These are phyloP conservation scores for Chenopodium formosanum DNA, from an alignment of 148 eudicot species.

Conservation along the genomic window DNA sequence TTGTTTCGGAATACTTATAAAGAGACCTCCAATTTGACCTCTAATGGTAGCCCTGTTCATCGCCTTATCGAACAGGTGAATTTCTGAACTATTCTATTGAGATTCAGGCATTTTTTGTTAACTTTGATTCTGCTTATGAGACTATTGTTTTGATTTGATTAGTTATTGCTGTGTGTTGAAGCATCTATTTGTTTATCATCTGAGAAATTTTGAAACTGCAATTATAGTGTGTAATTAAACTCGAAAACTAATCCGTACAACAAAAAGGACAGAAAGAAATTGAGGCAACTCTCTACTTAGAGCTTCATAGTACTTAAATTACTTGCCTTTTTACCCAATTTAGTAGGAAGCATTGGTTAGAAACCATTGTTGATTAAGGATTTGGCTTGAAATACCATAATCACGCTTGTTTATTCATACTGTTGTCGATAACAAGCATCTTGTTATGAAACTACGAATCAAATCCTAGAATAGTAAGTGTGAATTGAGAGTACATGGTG, in stretches of 20 bases:
- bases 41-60: slow-evolving; percentile 92
- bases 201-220: not conserved
- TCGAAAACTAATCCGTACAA: too few relatives aligned
- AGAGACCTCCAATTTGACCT: slow-evolving; percentile 73
- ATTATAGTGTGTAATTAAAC: not conserved
- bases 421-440: too few relatives aligned
- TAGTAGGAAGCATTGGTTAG: too few relatives aligned
- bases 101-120: not conserved
- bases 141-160: too few relatives aligned
- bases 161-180: too few relatives aligned
- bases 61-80: slow-evolving; percentile 77
- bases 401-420: too few relatives aligned
- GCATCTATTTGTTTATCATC: not conserved
- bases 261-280: not conserved
- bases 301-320: not conserved
- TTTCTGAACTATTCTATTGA: not conserved
- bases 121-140: not conserved
- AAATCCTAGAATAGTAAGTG: too few relatives aligned
- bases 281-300: not conserved
- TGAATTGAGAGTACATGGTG: too few relatives aligned
- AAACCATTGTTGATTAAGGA: too few relatives aligned
- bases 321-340: not conserved
- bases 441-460: too few relatives aligned
- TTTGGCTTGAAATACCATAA: too few relatives aligned
- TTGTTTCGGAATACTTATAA: slow-evolving; percentile 59